Evolutionary conservation across 2,329 filamentous ascomycete genomes (phyloP).

Genomic region (Monosporascus sp.): DNA sequence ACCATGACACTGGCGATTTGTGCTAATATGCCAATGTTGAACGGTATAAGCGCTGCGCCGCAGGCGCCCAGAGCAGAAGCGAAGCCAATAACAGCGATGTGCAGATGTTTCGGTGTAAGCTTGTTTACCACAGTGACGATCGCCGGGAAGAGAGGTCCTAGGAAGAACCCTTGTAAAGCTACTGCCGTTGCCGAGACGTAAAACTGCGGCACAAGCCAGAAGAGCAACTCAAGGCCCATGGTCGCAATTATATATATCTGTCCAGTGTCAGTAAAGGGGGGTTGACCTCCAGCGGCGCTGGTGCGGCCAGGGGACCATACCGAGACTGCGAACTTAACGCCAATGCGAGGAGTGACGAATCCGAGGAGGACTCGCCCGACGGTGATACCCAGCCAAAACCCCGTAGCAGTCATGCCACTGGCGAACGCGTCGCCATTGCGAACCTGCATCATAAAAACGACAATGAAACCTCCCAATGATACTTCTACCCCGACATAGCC

Average conservation of each 20-base stretch:
- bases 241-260: slow-evolving; percentile 59
- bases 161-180: slow-evolving; percentile 69
- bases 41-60: slow-evolving; percentile 62
- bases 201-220: slow-evolving; percentile 78
- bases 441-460: slow-evolving; percentile 75
- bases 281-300: too few relatives aligned
- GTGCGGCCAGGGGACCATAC: slow-evolving; percentile 15
- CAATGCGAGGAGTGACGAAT: slow-evolving; percentile 66
- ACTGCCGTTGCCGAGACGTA: slow-evolving; percentile 69
- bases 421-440: slow-evolving; percentile 63
- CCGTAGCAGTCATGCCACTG: slow-evolving; percentile 69
- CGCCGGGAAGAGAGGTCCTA: slow-evolving; percentile 73
- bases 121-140: slow-evolving; percentile 67
- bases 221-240: slow-evolving; percentile 63
- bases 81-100: slow-evolving; percentile 73
- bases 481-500: slow-evolving; percentile 74
- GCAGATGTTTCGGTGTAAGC: slow-evolving; percentile 63
- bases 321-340: slow-evolving; percentile 60
- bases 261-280: too few relatives aligned
- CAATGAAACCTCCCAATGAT: slow-evolving; percentile 75
- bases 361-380: slow-evolving; percentile 65
- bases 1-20: slow-evolving; percentile 49
- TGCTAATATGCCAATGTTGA: slow-evolving; percentile 63
- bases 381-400: slow-evolving; percentile 78
- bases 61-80: slow-evolving; percentile 69